These are phyloP conservation scores for Acanthamoeba rhysodes DNA, from an alignment of 208 protist genomes.

Conservation along the genomic window DNA sequence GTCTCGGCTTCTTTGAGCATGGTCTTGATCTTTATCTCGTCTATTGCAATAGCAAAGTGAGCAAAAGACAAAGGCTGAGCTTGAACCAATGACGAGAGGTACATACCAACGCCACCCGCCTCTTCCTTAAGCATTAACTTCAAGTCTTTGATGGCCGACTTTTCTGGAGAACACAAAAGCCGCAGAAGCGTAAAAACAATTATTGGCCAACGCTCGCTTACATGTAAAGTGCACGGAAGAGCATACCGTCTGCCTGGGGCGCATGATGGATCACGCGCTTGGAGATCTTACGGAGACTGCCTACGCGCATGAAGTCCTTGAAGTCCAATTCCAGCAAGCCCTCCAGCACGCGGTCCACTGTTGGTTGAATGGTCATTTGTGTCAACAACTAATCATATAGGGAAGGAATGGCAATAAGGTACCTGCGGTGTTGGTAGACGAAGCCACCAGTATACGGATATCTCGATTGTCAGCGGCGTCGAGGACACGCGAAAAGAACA, in stretches of 20 bases:
- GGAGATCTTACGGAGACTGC: slow-evolving; percentile 88
- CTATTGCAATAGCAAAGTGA: neutral
- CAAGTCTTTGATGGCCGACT: slow-evolving; percentile 33
- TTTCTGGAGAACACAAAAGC: slow-evolving; percentile 6
- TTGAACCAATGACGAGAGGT: neutral
- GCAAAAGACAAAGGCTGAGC: neutral
- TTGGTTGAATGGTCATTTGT: too few relatives aligned
- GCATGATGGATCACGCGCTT: slow-evolving; percentile 84
- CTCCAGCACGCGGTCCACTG: slow-evolving; percentile 88
- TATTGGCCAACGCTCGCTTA: neutral
- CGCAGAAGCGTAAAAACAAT: neutral
- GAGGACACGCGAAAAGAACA: slow-evolving; percentile 77
- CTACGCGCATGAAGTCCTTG: slow-evolving; percentile 89
- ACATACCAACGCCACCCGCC: slow-evolving; percentile 10
- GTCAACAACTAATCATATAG: neutral
- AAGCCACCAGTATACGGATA: slow-evolving; percentile 85
- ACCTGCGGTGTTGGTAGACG: slow-evolving; percentile 88
- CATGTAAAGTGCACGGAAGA: neutral
- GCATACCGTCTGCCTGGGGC: slow-evolving; percentile 67
- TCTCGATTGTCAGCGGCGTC: slow-evolving; percentile 54
- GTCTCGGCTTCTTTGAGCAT: slow-evolving; percentile 50
- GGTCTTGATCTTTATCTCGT: neutral
- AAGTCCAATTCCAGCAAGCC: slow-evolving; percentile 83
- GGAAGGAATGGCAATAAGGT: neutral
- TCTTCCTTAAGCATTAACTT: slow-evolving; percentile 70